A percentile compares a stretch with the other conserved stretches of the same genome.
These are phyloP conservation scores for Pugionium cornutum DNA, from an alignment of 345 rosid species.

Conservation along the genomic window DNA sequence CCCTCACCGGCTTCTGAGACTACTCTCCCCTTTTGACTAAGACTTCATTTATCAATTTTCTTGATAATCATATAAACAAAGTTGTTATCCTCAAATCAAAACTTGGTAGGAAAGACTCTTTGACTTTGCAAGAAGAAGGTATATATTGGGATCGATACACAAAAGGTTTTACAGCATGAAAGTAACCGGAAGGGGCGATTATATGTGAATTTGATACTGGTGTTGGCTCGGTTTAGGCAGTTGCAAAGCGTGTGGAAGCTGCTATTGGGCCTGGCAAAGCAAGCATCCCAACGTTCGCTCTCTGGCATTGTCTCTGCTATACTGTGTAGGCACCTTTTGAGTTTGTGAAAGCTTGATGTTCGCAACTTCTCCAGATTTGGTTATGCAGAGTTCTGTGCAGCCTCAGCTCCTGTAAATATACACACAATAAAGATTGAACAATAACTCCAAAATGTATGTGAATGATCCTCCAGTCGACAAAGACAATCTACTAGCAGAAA, in stretches of 20 bases:
- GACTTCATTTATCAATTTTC: constrained; percentile 11
- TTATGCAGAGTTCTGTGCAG: constrained; percentile 89
- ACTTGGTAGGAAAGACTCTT: not conserved
- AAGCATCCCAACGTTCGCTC: constrained; percentile 95
- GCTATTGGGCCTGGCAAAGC: constrained; percentile 83
- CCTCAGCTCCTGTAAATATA: constrained; percentile 79
- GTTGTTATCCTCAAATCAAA: not conserved
- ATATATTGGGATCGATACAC: constrained; percentile 58
- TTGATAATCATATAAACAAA: not conserved
- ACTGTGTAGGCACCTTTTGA: constrained; percentile 78
- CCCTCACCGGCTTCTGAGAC: constrained; percentile 29
- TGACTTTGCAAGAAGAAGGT: constrained; percentile 61
- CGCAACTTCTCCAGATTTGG: constrained; percentile 85
- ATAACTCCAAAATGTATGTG: not conserved
- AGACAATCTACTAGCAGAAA: not conserved
- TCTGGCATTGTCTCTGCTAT: constrained; percentile 92
- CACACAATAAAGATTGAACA: constrained; percentile 5
- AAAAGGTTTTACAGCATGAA: constrained; percentile 68
- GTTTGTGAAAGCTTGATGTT: constrained; percentile 92
- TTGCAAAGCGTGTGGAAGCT: constrained; percentile 83
- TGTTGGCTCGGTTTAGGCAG: constrained; percentile 54
- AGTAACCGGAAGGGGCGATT: constrained; percentile 73
- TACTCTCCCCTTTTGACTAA: constrained; percentile 26
- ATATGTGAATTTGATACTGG: constrained; percentile 80
- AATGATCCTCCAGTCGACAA: not conserved